Evolutionary conservation across 2,329 filamentous ascomycete genomes (phyloP), one percentile per base, ranked within the genome.

Genomic region (Didymosphaeria variabile): DNA sequence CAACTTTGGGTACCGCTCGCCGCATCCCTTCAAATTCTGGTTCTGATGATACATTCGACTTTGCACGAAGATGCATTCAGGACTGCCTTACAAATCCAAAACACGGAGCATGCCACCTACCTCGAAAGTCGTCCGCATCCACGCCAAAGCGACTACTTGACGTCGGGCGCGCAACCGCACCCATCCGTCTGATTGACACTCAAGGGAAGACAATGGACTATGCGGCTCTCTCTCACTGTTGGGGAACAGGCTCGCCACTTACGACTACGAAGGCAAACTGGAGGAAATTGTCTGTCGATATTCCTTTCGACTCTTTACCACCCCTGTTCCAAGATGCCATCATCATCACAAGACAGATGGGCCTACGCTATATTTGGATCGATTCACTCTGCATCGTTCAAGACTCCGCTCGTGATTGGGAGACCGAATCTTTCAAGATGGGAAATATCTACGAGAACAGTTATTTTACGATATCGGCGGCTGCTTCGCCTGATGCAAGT

Each of bases 311-410:
- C 29, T 40, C 61, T 9, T 55, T 76, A 0, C 74, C 74, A 2
- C 68, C 72, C 44, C 3, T 64, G 57, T 56, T 64, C 49, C 60
- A 61, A 21, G 72, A 76, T 62, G 72, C 74, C 3, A 60, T 75
- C 26, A 69, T 74, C 34, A 72, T 77, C 17, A 74, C 72, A 29
- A 66, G 75, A 2, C 71, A 74, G 42, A 66, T 77, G 2, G 72
- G 72, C 5, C 34, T 76, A n/a, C 67, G 71, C 2, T 77, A 75
- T 47, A 60, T 78, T 12, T 78, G 75, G 74, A 77, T 77, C 17
- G 75, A 78, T 53, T 69, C 67, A 0, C 61, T 78, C 1, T 78
- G 75, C 54, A 78, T 77, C 26, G 72, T 77, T 3, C 75, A 78
- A 63, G 74, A 77, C 40, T 70, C 66, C 7, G 50, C 67, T 5